These are phyloP conservation scores for Glebionis coronaria DNA, from an alignment of 129 eudicot genomes.

Conservation along the genomic window DNA sequence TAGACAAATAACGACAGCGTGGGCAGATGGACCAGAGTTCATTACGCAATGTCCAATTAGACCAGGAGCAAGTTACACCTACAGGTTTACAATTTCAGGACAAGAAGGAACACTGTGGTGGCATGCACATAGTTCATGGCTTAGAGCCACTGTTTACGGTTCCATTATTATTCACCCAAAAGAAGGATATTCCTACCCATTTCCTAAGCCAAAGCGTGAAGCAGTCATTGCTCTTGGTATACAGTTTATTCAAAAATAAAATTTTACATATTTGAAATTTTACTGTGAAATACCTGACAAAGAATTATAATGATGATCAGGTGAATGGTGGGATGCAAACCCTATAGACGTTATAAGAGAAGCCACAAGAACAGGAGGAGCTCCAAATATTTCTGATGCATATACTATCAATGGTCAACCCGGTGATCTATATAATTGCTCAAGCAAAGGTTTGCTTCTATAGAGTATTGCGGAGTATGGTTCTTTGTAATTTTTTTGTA, in stretches of 20 bases:
- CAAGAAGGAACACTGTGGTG: constrained; percentile 99
- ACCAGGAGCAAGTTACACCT: constrained; percentile 93
- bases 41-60: constrained; percentile 94
- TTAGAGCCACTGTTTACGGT: constrained; percentile 94
- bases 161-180: constrained; percentile 74
- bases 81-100: constrained; percentile 71
- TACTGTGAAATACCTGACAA: constrained; percentile 3
- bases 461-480: too few relatives aligned
- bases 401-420: constrained; percentile 97
- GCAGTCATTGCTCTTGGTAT: constrained; percentile 75
- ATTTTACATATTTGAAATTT: neutral
- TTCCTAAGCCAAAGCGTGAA: constrained; percentile 78
- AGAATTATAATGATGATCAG: constrained; percentile 37
- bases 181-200: constrained; percentile 72
- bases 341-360: constrained; percentile 73
- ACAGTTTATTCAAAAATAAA: neutral
- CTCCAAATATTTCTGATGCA: constrained; percentile 93
- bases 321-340: constrained; percentile 97
- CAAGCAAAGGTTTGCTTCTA: constrained; percentile 62
- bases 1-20: constrained; percentile 76
- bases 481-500: too few relatives aligned
- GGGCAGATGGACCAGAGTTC: constrained; percentile 99
- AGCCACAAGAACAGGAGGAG: constrained; percentile 66
- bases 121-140: constrained; percentile 99
- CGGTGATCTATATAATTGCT: constrained; percentile 89